Conservation (phyloP, 2,329 filamentous ascomycete species). For the Claviceps sp. region DNA sequence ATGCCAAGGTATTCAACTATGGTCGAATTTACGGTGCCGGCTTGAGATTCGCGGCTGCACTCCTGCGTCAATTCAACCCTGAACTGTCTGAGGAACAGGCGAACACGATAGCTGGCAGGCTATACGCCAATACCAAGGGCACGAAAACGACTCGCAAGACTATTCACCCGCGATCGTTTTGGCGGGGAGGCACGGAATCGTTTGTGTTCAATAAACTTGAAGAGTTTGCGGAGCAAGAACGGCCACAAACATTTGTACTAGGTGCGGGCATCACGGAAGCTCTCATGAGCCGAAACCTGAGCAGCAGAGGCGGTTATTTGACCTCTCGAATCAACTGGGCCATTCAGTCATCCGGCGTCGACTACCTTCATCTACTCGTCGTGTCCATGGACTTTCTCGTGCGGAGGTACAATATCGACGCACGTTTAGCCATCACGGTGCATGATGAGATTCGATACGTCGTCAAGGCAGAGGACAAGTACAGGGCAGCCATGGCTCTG, state of each 20-base stretch:
- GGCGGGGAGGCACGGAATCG: conserved; percentile 91
- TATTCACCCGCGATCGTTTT: conserved; percentile 67
- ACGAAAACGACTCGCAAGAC: conserved; percentile 64
- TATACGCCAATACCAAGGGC: conserved; percentile 87
- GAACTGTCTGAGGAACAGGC: conserved; percentile 69
- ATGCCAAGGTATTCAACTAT: conserved; percentile 98
- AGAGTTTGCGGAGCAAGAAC: conserved; percentile 91
- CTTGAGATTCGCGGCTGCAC: conserved; percentile 77
- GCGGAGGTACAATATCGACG: conserved; percentile 70
- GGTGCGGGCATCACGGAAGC: conserved; percentile 95
- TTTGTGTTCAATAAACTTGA: conserved; percentile 98
- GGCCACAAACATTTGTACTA: conserved; percentile 78
- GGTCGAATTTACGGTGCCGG: conserved; percentile 98
- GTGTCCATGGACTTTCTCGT: conserved; percentile 89
- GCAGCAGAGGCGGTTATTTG: conserved; percentile 78
- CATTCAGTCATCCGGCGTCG: conserved; percentile 92
- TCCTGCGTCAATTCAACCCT: conserved; percentile 90
- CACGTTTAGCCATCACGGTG: conserved; percentile 82
- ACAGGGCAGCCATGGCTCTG: conserved; percentile 79
- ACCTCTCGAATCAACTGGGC: conserved; percentile 98
- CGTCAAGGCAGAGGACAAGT: conserved; percentile 73
- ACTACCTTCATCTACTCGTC: conserved; percentile 90
- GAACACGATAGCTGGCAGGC: conserved; percentile 55
- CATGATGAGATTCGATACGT: conserved; percentile 97
- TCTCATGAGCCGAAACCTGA: conserved; percentile 75